Percentiles rank a stretch among this genome's conserved stretches.
These are phyloP conservation scores for Geum urbanum DNA, from an alignment of 306 rosid species.

Conservation along the genomic window DNA sequence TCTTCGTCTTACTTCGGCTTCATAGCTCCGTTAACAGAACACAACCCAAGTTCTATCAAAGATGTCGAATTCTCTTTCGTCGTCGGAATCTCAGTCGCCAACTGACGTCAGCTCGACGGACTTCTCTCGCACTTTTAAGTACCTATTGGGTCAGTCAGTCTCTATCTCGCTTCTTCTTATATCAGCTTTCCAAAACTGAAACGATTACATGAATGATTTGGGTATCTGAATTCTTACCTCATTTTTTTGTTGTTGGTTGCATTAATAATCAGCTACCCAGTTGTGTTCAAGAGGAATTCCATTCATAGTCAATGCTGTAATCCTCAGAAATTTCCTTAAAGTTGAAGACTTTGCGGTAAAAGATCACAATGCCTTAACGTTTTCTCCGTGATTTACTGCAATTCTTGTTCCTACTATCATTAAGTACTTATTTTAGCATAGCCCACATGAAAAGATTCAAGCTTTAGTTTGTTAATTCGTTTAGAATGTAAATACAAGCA, in stretches of 20 bases:
- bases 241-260: slow-evolving; percentile 3
- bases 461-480: not conserved
- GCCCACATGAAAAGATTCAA: slow-evolving; percentile 4
- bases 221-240: not conserved
- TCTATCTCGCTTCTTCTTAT: not conserved
- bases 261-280: slow-evolving; percentile 63
- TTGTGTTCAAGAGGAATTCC: slow-evolving; percentile 92
- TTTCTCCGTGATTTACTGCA: no score
- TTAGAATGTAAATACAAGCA: not conserved
- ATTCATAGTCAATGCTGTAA: slow-evolving; percentile 87
- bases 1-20: not conserved
- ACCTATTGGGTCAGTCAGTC: slow-evolving; percentile 58
- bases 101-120: slow-evolving; percentile 25
- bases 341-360: slow-evolving; percentile 84
- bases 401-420: no score
- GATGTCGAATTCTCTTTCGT: slow-evolving; percentile 37
- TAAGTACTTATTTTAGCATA: not conserved
- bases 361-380: not conserved
- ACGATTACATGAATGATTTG: not conserved
- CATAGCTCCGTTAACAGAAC: not conserved
- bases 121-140: slow-evolving; percentile 84
- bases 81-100: slow-evolving; percentile 19
- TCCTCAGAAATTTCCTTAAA: slow-evolving; percentile 72
- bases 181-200: not conserved
- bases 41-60: not conserved